Percentiles rank a stretch among this genome's conserved stretches.
Conservation (phyloP, 169 alveolate species). For the Perkinsus marinus region DNA sequence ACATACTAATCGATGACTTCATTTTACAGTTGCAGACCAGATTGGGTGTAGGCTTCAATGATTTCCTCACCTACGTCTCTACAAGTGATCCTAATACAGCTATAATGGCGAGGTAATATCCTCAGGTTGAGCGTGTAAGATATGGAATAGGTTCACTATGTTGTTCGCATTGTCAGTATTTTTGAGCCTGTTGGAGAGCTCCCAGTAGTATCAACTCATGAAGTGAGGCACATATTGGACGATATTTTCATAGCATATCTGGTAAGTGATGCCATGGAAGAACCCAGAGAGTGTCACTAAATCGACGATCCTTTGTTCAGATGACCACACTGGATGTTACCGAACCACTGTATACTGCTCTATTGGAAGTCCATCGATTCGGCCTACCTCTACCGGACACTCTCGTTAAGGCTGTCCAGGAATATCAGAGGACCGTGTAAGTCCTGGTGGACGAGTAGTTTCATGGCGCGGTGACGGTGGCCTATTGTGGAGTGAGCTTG, state of each 20-base stretch:
- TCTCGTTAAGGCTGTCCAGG: not conserved
- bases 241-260: not conserved
- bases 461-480: not conserved
- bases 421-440: not conserved
- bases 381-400: not conserved
- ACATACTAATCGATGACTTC: not conserved
- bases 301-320: not conserved
- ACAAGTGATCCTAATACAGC: not conserved
- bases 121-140: not conserved
- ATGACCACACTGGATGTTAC: not conserved
- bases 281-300: not conserved
- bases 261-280: not conserved
- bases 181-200: not conserved
- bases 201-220: not conserved
- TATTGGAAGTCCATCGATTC: not conserved
- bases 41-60: not conserved
- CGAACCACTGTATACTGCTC: not conserved
- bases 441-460: not conserved
- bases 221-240: not conserved
- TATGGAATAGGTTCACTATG: not conserved
- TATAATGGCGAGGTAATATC: not conserved
- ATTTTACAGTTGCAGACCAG: not conserved
- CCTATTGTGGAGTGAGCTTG: not conserved
- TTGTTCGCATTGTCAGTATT: not conserved
- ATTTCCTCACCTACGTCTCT: not conserved